Evolutionary conservation across 345 rosid species (phyloP).

Genomic region (Eucalyptus dawsonii): DNA sequence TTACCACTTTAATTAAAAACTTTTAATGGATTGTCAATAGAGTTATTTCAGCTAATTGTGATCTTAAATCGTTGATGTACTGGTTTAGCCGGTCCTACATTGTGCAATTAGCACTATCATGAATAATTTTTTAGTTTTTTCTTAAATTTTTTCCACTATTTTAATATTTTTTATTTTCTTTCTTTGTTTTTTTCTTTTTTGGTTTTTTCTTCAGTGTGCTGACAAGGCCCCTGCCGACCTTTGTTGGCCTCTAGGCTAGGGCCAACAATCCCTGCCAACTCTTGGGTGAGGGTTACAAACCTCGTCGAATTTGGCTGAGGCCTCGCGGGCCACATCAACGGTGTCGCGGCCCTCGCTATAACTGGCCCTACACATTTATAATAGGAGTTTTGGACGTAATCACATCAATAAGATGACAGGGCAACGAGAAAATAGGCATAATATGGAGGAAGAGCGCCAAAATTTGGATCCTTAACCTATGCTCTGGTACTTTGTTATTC

Average conservation of each 20-base stretch:
- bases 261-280: background rate
- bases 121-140: too few relatives aligned
- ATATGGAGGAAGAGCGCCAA: background rate
- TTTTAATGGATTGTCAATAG: background rate
- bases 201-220: background rate
- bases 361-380: too few relatives aligned
- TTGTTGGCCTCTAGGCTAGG: background rate
- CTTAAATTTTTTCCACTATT: too few relatives aligned
- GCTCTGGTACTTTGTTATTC: background rate
- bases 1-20: too few relatives aligned
- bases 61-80: too few relatives aligned
- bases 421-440: background rate
- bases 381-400: background rate
- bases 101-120: too few relatives aligned
- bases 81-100: too few relatives aligned
- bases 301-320: too few relatives aligned
- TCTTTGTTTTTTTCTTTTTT: too few relatives aligned
- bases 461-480: background rate
- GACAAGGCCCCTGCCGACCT: background rate
- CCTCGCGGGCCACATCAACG: fast-evolving
- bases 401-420: background rate
- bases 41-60: background rate
- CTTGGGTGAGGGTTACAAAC: background rate
- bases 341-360: background rate
- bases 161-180: too few relatives aligned